Evolutionary conservation across 306 rosid genomes (phyloP).

Genomic region (Dalbergia oliveri): DNA sequence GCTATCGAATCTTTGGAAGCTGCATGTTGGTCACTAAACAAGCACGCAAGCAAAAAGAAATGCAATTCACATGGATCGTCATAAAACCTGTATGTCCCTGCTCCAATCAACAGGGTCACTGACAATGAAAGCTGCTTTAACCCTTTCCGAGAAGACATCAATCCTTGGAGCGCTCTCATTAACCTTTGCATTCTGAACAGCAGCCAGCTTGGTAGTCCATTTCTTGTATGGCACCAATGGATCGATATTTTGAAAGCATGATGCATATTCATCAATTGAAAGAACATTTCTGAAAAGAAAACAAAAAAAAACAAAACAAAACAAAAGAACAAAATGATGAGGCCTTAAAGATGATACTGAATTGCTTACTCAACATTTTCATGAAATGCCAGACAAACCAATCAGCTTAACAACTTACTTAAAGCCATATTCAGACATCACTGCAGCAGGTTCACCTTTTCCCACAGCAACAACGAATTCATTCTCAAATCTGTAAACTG

Average conservation of each 20-base stretch:
- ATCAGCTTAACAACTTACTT: slow-evolving; percentile 58
- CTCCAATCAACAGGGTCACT: slow-evolving; percentile 98
- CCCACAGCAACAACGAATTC: slow-evolving; percentile 87
- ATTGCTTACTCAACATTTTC: slow-evolving; percentile 31
- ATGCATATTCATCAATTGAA: slow-evolving; percentile 83
- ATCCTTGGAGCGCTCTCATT: slow-evolving; percentile 44
- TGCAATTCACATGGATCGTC: slow-evolving; percentile 7
- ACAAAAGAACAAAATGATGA: slow-evolving; percentile 28
- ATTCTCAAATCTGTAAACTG: slow-evolving; percentile 69
- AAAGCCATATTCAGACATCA: slow-evolving; percentile 91
- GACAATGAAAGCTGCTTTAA: slow-evolving; percentile 79
- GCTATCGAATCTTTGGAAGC: slow-evolving; percentile 37
- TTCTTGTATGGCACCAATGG: slow-evolving; percentile 85
- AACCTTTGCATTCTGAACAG: slow-evolving; percentile 49
- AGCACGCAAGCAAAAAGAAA: slow-evolving; percentile 5
- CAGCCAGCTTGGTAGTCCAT: slow-evolving; percentile 61
- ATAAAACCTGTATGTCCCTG: slow-evolving; percentile 87
- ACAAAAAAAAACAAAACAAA: slow-evolving; percentile 23
- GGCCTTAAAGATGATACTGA: slow-evolving; percentile 2
- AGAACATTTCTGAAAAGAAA: slow-evolving; percentile 74
- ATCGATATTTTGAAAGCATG: slow-evolving; percentile 83
- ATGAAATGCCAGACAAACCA: slow-evolving; percentile 28
- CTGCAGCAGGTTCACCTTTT: slow-evolving; percentile 92
- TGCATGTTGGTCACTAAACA: slow-evolving; percentile 49
- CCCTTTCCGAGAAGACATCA: slow-evolving; percentile 70